Evolutionary conservation across 805 yeast species (phyloP), one percentile per base, ranked within the genome.

Genomic region (Myxozyma geophila): DNA sequence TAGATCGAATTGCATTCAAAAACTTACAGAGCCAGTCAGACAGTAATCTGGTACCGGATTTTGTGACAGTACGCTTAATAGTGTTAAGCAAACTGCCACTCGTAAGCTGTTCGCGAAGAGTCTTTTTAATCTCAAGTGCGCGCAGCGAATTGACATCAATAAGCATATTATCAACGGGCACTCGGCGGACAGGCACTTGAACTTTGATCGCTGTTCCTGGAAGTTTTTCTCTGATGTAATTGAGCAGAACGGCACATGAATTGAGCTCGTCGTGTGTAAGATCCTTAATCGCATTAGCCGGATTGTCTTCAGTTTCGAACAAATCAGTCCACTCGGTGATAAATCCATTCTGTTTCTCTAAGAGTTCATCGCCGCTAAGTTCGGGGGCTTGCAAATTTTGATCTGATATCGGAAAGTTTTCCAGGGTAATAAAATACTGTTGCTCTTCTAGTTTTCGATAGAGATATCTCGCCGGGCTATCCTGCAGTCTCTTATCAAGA

Each of bases 111-210:
- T 71, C 71, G 12, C 70, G 47, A 36, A 72, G 39, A 7, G 73
- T 67, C 44, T 53, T 63, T 36, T 68, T 62, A 33, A 71, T 68
- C 60, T 71, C 74, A 40, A 71, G 64, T 3, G 93, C 90, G 53
- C 86, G 86, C 15, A 89, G 80, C 0, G 96, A 89, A 60, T 92
- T 77, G 0, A 93, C 80, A 72, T 93, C 98, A 72, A 93, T 87
- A 63, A 88, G 90, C 83, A 93, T 81, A 15, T 82, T 79, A 3
- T 82, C 76, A 2, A 79, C 77, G 7, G 85, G 81, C 59, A 80
- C 70, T 53, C 85, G 84, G 57, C 85, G 80, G 21, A 79, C 77
- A 0, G 99, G 99, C 1, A 85, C 72, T 60, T 87, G 88, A 37
- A 92, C 80, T 56, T 85, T 83, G 8, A 87, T 79, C 6, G 82